Base-by-base conservation (phyloP, 2,329 filamentous ascomycete genomes). In the Exophiala phaeomuriformis region DNA sequence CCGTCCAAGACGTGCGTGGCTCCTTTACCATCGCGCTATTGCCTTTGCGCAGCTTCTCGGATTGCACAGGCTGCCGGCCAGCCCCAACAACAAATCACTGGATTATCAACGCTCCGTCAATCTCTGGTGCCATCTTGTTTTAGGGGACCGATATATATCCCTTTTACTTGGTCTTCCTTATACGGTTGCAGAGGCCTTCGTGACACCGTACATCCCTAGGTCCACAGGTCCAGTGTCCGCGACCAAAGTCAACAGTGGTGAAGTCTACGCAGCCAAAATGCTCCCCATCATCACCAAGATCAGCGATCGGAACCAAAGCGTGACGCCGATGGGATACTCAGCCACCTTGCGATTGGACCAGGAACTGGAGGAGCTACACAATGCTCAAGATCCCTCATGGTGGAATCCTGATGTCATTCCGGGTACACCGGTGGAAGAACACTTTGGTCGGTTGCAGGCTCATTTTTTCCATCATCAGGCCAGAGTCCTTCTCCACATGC, bases 121-220 rank as follows among this genome's bases (percentile, higher is more conserved):
- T 40, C 55, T 71, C 3, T 77, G 75, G 75, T 64, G 66, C 12
- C 57, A 65, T 5, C 57, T 76, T 9, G 70, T 69, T 54, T 64
- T 69, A 27, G 61, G 67, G 1, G 80, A 83, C 57, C 70, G 78
- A 31, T 74, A 75, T 56, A 61, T 79, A 4, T 76, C 76, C 28
- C 62, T 79, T 12, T 67, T 79, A n/a, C 69, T 81, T 2, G 79
- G 79, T 8, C 69, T 81, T 4, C 79, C 79, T 2, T 72, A 71
- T 51, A 68, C 66, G 1, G 64, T 73, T 10, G 58, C 68, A 0
- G 68, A 70, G 30, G 51, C 56, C 27, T 66, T 64, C 45, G 65
- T 64, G 12, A 48, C 61, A 9, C 64, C 68, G 2, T 67, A 69
- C 46, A 53, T 67, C 35, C 51, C 61, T 57, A 40, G 58, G 57